These are phyloP conservation scores for Penicillium chermesinum DNA, from an alignment of 495 filamentous ascomycete species.

Conservation along the genomic window DNA sequence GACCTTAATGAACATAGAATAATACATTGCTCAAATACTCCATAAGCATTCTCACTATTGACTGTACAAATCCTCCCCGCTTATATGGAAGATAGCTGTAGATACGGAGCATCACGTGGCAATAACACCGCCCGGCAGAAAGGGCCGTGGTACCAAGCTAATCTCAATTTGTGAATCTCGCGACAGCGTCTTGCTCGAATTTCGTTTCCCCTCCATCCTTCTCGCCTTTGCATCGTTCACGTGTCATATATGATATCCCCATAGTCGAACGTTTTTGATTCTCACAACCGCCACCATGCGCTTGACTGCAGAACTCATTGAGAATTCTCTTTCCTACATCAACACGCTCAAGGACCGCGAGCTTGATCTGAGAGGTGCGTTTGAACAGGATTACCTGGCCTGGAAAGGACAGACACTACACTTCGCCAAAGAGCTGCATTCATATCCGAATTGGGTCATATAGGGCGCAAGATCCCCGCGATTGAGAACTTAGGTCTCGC, in stretches of 20 bases:
- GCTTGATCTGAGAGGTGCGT: constrained; percentile 99
- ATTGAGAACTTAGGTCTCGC: constrained; percentile 98
- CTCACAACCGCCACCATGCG: constrained; percentile 59
- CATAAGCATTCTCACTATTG: too few species aligned
- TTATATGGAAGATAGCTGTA: too few species aligned
- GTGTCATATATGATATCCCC: background rate
- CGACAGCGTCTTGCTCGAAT: constrained; percentile 14
- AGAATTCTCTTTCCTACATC: constrained; percentile 88
- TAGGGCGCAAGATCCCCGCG: constrained; percentile 95
- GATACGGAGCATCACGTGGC: too few species aligned
- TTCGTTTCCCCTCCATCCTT: constrained; percentile 8
- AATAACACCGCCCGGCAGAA: constrained; percentile 25
- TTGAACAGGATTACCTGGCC: constrained; percentile 29
- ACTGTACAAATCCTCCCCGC: background rate
- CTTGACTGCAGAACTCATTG: constrained; percentile 89
- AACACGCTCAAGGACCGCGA: constrained; percentile 97
- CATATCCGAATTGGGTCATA: constrained; percentile 58
- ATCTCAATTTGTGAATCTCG: constrained; percentile 21
- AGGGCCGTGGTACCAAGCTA: constrained; percentile 17
- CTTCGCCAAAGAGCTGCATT: constrained; percentile 71
- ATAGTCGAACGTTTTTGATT: constrained; percentile 3
- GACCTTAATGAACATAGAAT: constrained; percentile 25
- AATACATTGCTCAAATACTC: constrained; percentile 14
- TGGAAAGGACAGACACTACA: constrained; percentile 99
- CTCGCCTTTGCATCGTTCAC: background rate